Evolutionary conservation across 306 rosid species (phyloP).

Genomic region (Canavalia gladiata): DNA sequence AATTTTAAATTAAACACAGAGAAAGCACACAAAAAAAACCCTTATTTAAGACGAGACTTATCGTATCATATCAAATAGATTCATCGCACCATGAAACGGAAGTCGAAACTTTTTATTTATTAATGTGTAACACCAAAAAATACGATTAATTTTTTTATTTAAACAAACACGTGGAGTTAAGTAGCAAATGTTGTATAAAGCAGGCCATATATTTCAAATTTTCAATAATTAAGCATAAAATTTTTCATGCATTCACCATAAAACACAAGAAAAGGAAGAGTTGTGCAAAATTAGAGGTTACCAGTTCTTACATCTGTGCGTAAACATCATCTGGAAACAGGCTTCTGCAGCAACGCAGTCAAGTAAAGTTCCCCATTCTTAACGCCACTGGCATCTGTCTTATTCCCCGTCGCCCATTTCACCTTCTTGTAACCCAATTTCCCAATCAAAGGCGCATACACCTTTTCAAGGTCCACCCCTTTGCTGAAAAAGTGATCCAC

Average conservation of each 20-base stretch:
- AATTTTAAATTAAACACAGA: background rate
- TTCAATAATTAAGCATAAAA: slow-evolving; percentile 2
- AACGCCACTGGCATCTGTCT: slow-evolving; percentile 67
- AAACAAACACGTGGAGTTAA: too few species aligned
- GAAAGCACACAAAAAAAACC: background rate
- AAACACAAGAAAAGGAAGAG: too few species aligned
- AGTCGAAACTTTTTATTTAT: background rate
- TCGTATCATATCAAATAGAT: background rate
- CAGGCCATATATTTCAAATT: background rate
- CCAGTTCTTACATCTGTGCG: slow-evolving; percentile 37
- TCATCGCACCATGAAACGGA: background rate
- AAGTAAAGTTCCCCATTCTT: slow-evolving; percentile 86
- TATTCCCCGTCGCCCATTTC: slow-evolving; percentile 86
- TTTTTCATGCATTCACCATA: background rate
- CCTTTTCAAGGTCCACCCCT: slow-evolving; percentile 75
- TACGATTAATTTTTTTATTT: too few species aligned
- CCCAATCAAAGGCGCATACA: slow-evolving; percentile 79
- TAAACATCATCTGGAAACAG: slow-evolving; percentile 67
- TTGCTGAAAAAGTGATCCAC: slow-evolving; percentile 90
- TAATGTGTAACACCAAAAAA: background rate
- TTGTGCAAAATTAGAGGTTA: too few species aligned
- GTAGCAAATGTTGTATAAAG: background rate
- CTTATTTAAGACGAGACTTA: background rate
- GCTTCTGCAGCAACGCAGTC: slow-evolving; percentile 92
- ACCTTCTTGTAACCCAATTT: slow-evolving; percentile 90